Conservation (phyloP, 176 grass and related monocot genomes). For the Thalia dealbata region DNA sequence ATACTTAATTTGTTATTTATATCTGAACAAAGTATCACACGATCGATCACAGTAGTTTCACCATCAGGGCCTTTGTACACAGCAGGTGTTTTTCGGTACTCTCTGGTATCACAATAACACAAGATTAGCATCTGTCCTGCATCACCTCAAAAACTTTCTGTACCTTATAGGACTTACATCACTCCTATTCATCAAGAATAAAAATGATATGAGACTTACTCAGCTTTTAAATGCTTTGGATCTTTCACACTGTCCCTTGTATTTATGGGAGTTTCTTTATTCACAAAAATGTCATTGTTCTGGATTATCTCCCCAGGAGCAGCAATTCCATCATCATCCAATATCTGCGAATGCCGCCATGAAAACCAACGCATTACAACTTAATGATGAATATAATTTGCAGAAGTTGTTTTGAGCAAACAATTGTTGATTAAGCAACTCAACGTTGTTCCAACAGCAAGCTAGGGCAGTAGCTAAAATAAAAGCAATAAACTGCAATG, state of each 20-base stretch:
- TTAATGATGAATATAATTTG: background rate
- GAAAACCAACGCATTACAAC: background rate
- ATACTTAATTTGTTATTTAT: constrained; percentile 71
- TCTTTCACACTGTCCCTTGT: constrained; percentile 10
- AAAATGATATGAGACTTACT: constrained; percentile 21
- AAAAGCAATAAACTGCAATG: background rate
- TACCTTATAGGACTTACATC: too few relatives aligned
- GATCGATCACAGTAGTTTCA: constrained; percentile 82
- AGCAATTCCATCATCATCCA: constrained; percentile 81
- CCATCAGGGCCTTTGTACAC: constrained; percentile 85
- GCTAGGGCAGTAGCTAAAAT: background rate
- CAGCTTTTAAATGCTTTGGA: constrained; percentile 17
- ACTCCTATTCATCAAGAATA: too few relatives aligned
- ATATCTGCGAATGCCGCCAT: constrained; percentile 34
- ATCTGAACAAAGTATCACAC: constrained; percentile 82
- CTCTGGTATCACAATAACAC: constrained; percentile 22
- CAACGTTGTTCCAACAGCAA: background rate
- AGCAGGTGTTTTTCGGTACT: constrained; percentile 43
- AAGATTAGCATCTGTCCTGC: background rate
- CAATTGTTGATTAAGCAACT: background rate
- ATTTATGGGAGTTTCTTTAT: constrained; percentile 44
- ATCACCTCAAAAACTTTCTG: background rate
- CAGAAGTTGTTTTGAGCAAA: background rate
- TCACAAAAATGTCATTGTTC: constrained; percentile 89
- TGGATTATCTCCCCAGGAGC: constrained; percentile 84